Base-by-base conservation (phyloP, 345 rosid genomes). In the Eutrema yunnanense region DNA sequence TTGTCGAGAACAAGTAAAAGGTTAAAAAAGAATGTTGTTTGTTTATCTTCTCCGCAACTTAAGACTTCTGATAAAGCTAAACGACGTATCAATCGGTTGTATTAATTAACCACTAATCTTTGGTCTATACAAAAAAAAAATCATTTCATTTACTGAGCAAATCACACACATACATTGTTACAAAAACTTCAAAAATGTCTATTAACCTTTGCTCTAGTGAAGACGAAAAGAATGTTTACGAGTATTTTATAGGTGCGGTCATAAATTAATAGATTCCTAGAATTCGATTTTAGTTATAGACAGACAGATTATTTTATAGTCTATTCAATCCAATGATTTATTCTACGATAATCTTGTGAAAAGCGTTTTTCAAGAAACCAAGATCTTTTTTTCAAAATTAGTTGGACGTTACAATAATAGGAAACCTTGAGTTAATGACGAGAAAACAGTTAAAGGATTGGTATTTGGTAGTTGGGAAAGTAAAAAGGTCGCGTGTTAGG, bases 391-490 rank as follows among this genome's bases (percentile, higher is more conserved):
- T 29, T 60, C 8, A 46, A 8, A 73, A 65, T 73, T 65, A 30
- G 78, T 49, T 73, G 60, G 60, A 38, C 52, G 59, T 65, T 65
- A 49, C 50, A 54, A 48, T 38, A 73, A 55, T 64, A 55, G 30
- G 9, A 65, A 73, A 63, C 71, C 40, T 64, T 55, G 71, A 63
- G 33, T 63, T 63, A 9, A 53, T 63, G 65, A 37, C 36, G 38
- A 52, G 29, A 64, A 37, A 7, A 10, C 3, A 52, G 14, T 2
- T 1, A 56, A 55, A 13, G 22, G 53, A 47, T 74, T 22, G 16
- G 68, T 59, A 14, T 33, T 52, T 41, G 55, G 78, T 74, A 26
- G 73, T 60, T 74, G 54, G 19, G 33, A 67, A 59, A 50, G 62
- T 67, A 26, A 67, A 66, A 67, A 19, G 5, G 59, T 73, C 50